These are phyloP conservation scores for Penicilliopsis zonata DNA, from an alignment of 495 filamentous ascomycete genomes.

Conservation along the genomic window DNA sequence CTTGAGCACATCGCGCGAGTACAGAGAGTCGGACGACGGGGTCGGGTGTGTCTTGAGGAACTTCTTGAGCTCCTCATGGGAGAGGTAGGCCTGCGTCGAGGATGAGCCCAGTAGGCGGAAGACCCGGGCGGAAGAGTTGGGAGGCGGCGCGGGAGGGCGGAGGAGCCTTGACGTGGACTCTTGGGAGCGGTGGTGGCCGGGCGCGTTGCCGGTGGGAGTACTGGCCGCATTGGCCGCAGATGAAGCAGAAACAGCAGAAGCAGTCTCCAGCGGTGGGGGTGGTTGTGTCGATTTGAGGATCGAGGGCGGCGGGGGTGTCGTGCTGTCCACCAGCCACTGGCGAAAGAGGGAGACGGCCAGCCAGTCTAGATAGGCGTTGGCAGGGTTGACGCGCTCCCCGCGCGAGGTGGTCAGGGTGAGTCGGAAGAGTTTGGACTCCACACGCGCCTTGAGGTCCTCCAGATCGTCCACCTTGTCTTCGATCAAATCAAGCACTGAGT, in stretches of 20 bases:
- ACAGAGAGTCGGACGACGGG: slow-evolving; percentile 42
- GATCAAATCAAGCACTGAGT: slow-evolving; percentile 70
- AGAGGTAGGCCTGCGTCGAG: slow-evolving; percentile 50
- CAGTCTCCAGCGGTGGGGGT: too few relatives aligned
- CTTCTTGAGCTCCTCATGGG: slow-evolving; percentile 76
- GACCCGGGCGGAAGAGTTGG: slow-evolving; percentile 42
- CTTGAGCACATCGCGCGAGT: slow-evolving; percentile 63
- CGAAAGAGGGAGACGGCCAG: slow-evolving; percentile 72
- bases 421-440: slow-evolving; percentile 70
- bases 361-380: slow-evolving; percentile 76
- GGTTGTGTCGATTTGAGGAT: too few relatives aligned
- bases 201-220: slow-evolving; percentile 7
- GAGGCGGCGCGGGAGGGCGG: slow-evolving; percentile 8
- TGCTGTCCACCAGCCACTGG: slow-evolving; percentile 85
- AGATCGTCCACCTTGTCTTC: slow-evolving; percentile 84
- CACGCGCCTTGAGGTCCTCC: slow-evolving; percentile 50
- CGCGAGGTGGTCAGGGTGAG: slow-evolving; percentile 65
- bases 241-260: slow-evolving; percentile 9
- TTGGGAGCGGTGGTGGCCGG: slow-evolving; percentile 7
- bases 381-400: slow-evolving; percentile 69
- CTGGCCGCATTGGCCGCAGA: slow-evolving; percentile 15
- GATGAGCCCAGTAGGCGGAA: slow-evolving; percentile 57
- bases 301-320: slow-evolving; percentile 50
- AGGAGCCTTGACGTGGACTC: slow-evolving; percentile 2
- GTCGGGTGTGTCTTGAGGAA: slow-evolving; percentile 60